phyloP scores from a whole-genome alignment of 2,329 filamentous ascomycete genomes.

The Amauroascus verrucosus region DNA sequence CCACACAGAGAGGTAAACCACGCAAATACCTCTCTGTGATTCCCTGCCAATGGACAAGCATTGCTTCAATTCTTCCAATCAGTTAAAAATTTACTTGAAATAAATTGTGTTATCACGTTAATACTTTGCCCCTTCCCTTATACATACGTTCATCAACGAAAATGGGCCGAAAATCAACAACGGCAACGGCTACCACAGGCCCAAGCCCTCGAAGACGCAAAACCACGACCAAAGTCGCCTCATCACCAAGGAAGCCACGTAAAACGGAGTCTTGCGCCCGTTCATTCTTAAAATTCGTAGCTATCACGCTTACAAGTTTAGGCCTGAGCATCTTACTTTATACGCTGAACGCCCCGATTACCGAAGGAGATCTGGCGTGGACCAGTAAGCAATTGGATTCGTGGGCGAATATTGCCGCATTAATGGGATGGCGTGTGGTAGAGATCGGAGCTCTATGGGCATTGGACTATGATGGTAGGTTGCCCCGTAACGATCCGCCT shows the following conservation, averaged over 20 bases:
- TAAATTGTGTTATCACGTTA: background rate
- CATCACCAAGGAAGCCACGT: conserved; percentile 7
- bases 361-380: conserved; percentile 54
- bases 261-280: conserved; percentile 23
- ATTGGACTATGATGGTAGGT: conserved; percentile 54
- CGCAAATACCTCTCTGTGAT: background rate
- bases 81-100: background rate
- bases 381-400: conserved; percentile 56
- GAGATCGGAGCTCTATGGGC: conserved; percentile 66
- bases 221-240: background rate
- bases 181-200: conserved; percentile 15
- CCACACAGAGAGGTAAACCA: background rate
- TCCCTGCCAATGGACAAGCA: background rate
- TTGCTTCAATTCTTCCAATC: background rate
- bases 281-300: conserved; percentile 35
- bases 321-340: conserved; percentile 55
- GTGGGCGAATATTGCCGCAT: conserved; percentile 49
- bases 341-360: conserved; percentile 50
- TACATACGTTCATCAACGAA: background rate
- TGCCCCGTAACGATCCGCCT: background rate
- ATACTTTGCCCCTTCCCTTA: background rate
- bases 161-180: conserved; percentile 13
- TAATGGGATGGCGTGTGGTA: conserved; percentile 48
- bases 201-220: conserved; percentile 15
- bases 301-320: conserved; percentile 45